phyloP scores from a whole-genome alignment of 73 alveolate species.

The Stentor coeruleus region DNA sequence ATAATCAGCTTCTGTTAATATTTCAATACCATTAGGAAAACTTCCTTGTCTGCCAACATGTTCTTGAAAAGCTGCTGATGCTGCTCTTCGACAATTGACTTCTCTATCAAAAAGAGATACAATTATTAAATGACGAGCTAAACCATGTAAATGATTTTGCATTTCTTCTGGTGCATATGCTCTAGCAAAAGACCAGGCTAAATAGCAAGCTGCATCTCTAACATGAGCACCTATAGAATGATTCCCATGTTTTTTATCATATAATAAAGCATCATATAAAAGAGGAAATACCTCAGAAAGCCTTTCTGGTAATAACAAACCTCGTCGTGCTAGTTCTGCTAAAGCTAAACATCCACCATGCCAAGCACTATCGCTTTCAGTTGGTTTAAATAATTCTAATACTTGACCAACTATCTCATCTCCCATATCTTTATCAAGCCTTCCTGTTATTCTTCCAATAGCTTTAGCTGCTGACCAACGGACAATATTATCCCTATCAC shows the following conservation, averaged over 20 bases:
- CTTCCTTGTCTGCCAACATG: conserved; percentile 94
- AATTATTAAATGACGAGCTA: conserved; percentile 67
- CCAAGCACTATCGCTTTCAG: conserved; percentile 87
- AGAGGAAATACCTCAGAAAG: conserved; percentile 70
- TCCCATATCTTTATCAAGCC: conserved; percentile 81
- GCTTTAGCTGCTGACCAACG: conserved; percentile 99
- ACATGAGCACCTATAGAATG: conserved; percentile 94
- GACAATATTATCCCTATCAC: conserved; percentile 86
- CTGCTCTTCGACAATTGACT: conserved; percentile 98
- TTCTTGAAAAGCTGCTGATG: conserved; percentile 97
- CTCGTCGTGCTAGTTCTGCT: conserved; percentile 97
- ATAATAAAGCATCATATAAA: conserved; percentile 39
- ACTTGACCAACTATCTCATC: conserved; percentile 86
- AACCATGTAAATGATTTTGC: conserved; percentile 80
- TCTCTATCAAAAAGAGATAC: conserved; percentile 93
- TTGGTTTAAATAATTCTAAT: conserved; percentile 74
- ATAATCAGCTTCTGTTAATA: conserved; percentile 97
- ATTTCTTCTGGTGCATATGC: conserved; percentile 88
- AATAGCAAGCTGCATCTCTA: conserved; percentile 98
- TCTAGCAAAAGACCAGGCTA: conserved; percentile 97
- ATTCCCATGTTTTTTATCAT: conserved; percentile 51
- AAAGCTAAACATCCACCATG: conserved; percentile 96
- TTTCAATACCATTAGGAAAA: conserved; percentile 96
- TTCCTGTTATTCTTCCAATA: conserved; percentile 85
- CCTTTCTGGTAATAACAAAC: conserved; percentile 88